Evolutionary conservation across 2,329 filamentous ascomycete species (phyloP), one percentile per base, ranked within the genome.

Genomic region (Thelonectria discophora): DNA sequence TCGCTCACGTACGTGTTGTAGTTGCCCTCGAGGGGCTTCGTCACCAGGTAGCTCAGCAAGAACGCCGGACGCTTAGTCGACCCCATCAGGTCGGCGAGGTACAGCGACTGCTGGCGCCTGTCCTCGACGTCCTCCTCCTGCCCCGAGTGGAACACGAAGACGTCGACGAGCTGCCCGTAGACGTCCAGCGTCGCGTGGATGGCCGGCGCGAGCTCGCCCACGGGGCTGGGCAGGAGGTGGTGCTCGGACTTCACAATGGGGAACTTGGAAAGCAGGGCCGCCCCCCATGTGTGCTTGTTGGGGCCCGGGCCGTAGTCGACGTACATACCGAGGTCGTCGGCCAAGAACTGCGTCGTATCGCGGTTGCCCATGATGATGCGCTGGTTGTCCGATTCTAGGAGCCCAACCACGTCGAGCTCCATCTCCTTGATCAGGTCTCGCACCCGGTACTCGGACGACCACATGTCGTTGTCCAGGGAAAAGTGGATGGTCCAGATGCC

Each of bases 401-500:
- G 86, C n/a, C 95, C 95, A 48, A 99, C 86, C 5, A 99, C 92
- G 73, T 99, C 95, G n/a, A 99, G 81, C 78, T 99, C 95, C n/a
- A 97, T 82, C 72, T 98, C 95, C 73, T 92, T 89, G 78, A 97
- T 90, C 13, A 97, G 83, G 80, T 97, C 90, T 60, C 92, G 90
- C 88, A 97, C 96, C 65, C 95, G 93, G 70, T 91, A 88, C 78
- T 99, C 95, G 0, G 94, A 97, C 10, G 92, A 94, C 93, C 93
- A 98, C 94, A 98, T 97, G 76, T 97, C 91, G 71, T 99, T 98
- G 79, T 99, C 95, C 18, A 99, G 87, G 13, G 92, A 94, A 77
- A 99, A 99, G 80, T 99, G 95, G 58, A 98, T 94, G 0, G 95
- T 99, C 95, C 95, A 99, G 76, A 99, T 98, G 69, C 95, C 95